Base-by-base conservation (phyloP, 1,284 basidiomycete species). In the Puccinia novopanici region DNA sequence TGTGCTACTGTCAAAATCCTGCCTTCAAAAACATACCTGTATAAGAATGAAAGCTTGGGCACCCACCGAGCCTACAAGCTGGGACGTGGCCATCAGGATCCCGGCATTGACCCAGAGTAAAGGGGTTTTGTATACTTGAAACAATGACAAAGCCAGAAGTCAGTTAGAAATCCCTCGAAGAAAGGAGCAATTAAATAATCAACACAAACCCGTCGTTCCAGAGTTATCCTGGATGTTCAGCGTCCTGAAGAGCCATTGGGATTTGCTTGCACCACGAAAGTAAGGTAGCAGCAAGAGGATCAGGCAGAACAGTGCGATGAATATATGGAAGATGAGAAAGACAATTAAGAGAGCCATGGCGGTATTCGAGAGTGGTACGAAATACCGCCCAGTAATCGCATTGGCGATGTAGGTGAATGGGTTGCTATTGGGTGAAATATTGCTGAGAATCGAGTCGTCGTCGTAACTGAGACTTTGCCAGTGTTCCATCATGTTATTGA, bases 181-280 rank as follows among this genome's bases (percentile, higher is more conserved):
- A n/a, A 13, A 17, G 3, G 30, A 63, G 12, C 1, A 13, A 15
- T 30, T 19, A 40, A 40, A 37, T 27, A 19, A 6, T 42, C 13
- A 54, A 8, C 10, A 67, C 37, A 1, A 40, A 67, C 63, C 63
- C 19, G 19, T 45, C 22, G 0, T 9, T 12, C 63, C 63, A 10
- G 40, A 19, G 8, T 48, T 6, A 17, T 45, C n/a, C 19, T 67
- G 45, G 63, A 67, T 67, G n/a, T 45, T 45, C 17, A 67, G n/a
- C 63, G 5, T 67, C n/a, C 63, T 67, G 42, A 67, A 67, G 2
- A 67, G 37, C 63, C 63, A 67, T 37, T n/a, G 61, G 12, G 61
- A 42, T n/a, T 22, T 34, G 40, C 9, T 65, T 15, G 61, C n/a
- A 34, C 37, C 17, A 9, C 61, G 61, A 40, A 42, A 65, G 42